phyloP scores from a whole-genome alignment of 2,329 filamentous ascomycete species.

The Epichloe bromicola region DNA sequence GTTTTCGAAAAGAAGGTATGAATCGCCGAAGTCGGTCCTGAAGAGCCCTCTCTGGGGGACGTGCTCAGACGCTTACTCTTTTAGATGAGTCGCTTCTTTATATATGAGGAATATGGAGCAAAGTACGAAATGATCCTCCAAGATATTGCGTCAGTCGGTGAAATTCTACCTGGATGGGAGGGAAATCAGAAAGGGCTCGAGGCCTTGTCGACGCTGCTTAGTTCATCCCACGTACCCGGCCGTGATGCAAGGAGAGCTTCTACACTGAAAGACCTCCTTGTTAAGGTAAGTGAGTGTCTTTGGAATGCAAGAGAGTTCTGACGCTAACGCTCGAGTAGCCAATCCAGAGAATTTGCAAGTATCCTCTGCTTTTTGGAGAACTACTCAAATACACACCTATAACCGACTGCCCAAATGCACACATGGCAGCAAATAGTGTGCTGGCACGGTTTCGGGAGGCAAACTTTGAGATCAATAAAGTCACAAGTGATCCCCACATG shows the following conservation, averaged over 20 bases:
- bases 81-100: conserved; percentile 62
- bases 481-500: conserved; percentile 62
- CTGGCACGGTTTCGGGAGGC: conserved; percentile 60
- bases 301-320: not conserved
- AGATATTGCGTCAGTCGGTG: conserved; percentile 57
- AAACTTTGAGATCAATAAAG: conserved; percentile 68
- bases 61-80: not conserved
- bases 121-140: conserved; percentile 79
- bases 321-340: conserved; percentile 40
- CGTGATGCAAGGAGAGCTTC: conserved; percentile 60
- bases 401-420: conserved; percentile 70
- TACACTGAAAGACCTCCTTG: conserved; percentile 73
- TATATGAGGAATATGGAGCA: conserved; percentile 84
- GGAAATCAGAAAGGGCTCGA: conserved; percentile 78
- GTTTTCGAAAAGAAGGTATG: conserved; percentile 46
- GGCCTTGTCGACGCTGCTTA: conserved; percentile 61
- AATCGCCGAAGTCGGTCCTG: not conserved
- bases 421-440: conserved; percentile 65
- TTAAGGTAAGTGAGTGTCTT: conserved; percentile 50
- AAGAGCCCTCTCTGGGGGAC: not conserved
- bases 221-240: conserved; percentile 51
- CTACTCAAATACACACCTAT: conserved; percentile 73
- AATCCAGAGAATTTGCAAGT: conserved; percentile 84
- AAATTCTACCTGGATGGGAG: conserved; percentile 59
- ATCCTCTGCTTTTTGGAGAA: conserved; percentile 76